Evolutionary conservation across 2,329 filamentous ascomycete species (phyloP).

Genomic region (Cladophialophora bantiana): DNA sequence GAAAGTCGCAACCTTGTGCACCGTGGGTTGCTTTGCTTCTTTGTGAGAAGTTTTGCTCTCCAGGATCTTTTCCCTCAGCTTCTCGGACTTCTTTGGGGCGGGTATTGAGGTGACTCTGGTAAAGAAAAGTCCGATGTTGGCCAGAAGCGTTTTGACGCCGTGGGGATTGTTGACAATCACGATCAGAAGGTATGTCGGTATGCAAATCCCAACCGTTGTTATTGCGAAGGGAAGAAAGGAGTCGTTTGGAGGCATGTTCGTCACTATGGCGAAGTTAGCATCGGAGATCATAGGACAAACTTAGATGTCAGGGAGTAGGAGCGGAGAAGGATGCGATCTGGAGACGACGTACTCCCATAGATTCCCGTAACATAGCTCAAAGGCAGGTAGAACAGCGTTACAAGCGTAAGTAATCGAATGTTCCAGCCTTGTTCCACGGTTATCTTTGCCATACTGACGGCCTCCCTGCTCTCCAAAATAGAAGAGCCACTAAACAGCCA

Average conservation of each 20-base stretch:
- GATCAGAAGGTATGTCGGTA: constrained; percentile 57
- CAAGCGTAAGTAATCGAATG: constrained; percentile 49
- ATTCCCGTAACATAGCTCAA: constrained; percentile 45
- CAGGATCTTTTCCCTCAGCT: constrained; percentile 30
- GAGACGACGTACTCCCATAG: constrained; percentile 32
- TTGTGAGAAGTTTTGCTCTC: constrained; percentile 11
- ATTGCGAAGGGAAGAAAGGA: constrained; percentile 51
- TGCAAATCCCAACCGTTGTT: constrained; percentile 51
- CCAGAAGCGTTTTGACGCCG: constrained; percentile 11
- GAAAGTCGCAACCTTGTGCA: constrained; percentile 27
- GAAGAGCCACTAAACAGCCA: constrained; percentile 68
- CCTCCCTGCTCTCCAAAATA: constrained; percentile 66
- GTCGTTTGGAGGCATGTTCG: constrained; percentile 51
- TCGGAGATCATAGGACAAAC: not conserved
- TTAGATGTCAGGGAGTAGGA: not conserved
- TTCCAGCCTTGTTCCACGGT: constrained; percentile 63
- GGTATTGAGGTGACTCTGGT: constrained; percentile 25
- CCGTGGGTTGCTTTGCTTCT: constrained; percentile 13
- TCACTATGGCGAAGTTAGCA: constrained; percentile 24
- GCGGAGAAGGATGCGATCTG: not conserved
- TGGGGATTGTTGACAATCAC: constrained; percentile 49
- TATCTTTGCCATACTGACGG: constrained; percentile 62
- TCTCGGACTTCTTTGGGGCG: constrained; percentile 31
- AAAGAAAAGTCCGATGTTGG: constrained; percentile 25
- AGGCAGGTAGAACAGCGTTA: constrained; percentile 52